Percentiles rank a stretch among this genome's conserved stretches.
These are phyloP conservation scores for Pelargonium nanum DNA, from an alignment of 345 rosid species.

Conservation along the genomic window DNA sequence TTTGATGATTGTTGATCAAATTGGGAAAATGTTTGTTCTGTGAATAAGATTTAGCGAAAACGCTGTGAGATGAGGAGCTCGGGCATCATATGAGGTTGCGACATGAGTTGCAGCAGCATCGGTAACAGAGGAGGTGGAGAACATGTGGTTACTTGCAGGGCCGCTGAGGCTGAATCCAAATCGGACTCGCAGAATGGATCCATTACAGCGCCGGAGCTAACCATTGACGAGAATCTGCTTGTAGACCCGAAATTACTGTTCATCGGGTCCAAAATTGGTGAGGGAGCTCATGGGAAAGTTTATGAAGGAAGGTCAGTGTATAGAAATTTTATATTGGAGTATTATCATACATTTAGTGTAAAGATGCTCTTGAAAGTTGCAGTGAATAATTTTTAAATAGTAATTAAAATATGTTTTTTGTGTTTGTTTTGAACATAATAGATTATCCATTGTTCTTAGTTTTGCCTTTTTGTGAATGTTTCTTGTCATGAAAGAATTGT, in stretches of 20 bases:
- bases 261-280: slow-evolving; percentile 97
- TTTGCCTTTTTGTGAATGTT: too few species aligned
- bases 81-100: slow-evolving; percentile 29
- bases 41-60: not conserved
- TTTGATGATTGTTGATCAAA: slow-evolving; percentile 10
- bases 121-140: slow-evolving; percentile 22
- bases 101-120: slow-evolving; percentile 53
- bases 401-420: too few species aligned
- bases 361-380: too few species aligned
- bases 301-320: slow-evolving; percentile 99
- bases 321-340: too few species aligned
- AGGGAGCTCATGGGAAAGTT: slow-evolving; percentile 98
- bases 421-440: too few species aligned
- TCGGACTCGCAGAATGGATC: too few species aligned
- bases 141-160: too few species aligned
- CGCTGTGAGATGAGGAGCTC: slow-evolving; percentile 38
- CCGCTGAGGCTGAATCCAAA: too few species aligned
- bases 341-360: not conserved
- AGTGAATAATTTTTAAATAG: too few species aligned
- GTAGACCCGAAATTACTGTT: slow-evolving; percentile 83
- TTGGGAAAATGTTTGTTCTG: not conserved
- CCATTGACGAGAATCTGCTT: slow-evolving; percentile 54
- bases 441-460: too few species aligned
- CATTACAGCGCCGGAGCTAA: slow-evolving; percentile 20
- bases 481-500: too few species aligned